Evolutionary conservation across 75 land plant genomes (phyloP), one percentile per base, ranked within the genome.

Genomic region (Picea sitchensis): DNA sequence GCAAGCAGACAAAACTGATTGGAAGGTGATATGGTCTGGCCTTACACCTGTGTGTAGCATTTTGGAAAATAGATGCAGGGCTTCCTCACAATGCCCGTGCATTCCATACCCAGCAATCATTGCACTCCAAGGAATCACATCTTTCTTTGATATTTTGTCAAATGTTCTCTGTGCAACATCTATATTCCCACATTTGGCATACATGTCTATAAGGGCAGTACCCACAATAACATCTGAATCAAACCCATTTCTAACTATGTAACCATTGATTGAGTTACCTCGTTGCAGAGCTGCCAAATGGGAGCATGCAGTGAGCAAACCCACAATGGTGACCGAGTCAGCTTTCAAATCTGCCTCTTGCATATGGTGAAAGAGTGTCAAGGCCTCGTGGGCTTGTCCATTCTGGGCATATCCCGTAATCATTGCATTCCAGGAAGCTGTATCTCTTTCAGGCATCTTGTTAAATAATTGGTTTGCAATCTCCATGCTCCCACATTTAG

Each of bases 391-490:
- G 31, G 86, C 80, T 77, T 18, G 75, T 58, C 88, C 88, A 76
- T 83, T 80, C 30, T 85, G 80, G 12, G 86, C 81, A 78, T 83
- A 88, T 11, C 87, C 92, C 11, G 81, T 82, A 60, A 91, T 82
- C 89, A 95, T 88, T 3, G 92, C 88, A 81, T 89, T 91, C 98
- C 98, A 95, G 30, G 90, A 74, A 8, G 92, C 81, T 69, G 82
- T 15, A 78, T 89, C 83, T 73, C 73, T 85, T 26, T 14, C 74
- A 13, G 77, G 65, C 81, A 92, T 78, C 61, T 79, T n/a, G 38
- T 78, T 30, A 65, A 95, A 95, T 15, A 91, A 59, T 21, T 63
- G 77, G 63, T 75, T 44, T 13, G 98, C 83, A 68, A 76, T 64
- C 3, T 79, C 82, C 14, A 90, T 51, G 23, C 65, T 65, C 21